These are phyloP conservation scores for Stagonosporopsis tanaceti DNA, from an alignment of 2,329 filamentous ascomycete genomes.

Conservation along the genomic window DNA sequence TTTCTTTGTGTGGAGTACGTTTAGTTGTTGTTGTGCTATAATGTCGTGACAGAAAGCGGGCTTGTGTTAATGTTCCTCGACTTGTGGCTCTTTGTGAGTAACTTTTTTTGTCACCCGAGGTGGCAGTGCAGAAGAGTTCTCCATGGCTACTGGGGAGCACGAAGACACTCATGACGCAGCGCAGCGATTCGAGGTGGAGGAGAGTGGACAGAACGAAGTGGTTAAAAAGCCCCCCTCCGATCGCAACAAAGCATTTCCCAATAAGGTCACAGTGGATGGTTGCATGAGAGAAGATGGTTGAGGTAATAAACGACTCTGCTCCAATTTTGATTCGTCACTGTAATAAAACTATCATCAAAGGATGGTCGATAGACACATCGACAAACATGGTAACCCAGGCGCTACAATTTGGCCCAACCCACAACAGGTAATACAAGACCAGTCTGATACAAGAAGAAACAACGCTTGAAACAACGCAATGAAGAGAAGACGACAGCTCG, in stretches of 20 bases:
- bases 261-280: not conserved
- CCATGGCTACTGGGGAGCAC: not conserved
- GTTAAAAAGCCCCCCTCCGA: not conserved
- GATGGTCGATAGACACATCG: conserved; percentile 15
- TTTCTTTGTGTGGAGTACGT: no score
- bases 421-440: conserved; percentile 26
- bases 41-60: no score
- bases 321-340: conserved; percentile 27
- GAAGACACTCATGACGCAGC: not conserved
- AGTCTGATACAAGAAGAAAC: conserved; percentile 24
- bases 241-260: not conserved
- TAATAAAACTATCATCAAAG: conserved; percentile 26
- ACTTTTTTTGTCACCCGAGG: no score
- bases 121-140: not conserved
- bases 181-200: not conserved
- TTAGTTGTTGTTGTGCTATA: no score
- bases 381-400: conserved; percentile 23
- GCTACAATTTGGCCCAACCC: conserved; percentile 39
- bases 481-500: conserved; percentile 22
- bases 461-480: conserved; percentile 20
- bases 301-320: conserved; percentile 17
- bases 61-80: no score
- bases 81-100: no score
- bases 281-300: conserved; percentile 1
- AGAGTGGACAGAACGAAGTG: not conserved